Conservation (phyloP, 139 green algal species). For the Asterochloris erici region DNA sequence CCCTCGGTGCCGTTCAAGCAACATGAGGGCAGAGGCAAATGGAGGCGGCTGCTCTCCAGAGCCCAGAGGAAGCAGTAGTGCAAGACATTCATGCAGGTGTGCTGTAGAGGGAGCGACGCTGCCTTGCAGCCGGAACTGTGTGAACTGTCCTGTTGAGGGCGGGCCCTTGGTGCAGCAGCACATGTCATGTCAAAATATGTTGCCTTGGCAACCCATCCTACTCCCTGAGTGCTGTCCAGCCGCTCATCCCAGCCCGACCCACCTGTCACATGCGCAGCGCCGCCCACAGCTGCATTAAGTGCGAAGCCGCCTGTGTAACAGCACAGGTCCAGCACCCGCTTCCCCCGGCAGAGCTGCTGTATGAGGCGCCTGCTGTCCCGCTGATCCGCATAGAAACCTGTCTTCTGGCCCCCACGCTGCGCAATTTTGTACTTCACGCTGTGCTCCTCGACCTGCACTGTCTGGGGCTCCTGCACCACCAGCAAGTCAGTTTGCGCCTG, state of each 20-base stretch:
- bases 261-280: slow-evolving; percentile 57
- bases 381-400: slow-evolving; percentile 82
- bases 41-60: no score
- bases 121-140: no score
- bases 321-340: slow-evolving; percentile 84
- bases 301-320: slow-evolving; percentile 82
- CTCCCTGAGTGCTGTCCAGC: no score
- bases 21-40: no score
- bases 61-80: no score
- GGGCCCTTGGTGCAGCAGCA: neutral
- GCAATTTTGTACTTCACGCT: slow-evolving; percentile 40
- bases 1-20: no score
- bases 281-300: slow-evolving; percentile 47
- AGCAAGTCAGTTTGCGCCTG: no score
- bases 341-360: slow-evolving; percentile 41
- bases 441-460: slow-evolving; percentile 46
- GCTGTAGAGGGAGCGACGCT: no score
- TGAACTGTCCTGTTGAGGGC: neutral
- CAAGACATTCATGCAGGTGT: no score
- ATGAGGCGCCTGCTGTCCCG: slow-evolving; percentile 75
- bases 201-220: neutral
- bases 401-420: slow-evolving; percentile 60
- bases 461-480: no score
- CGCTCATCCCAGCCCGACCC: neutral
- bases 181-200: no score